Base-by-base conservation (phyloP, 495 filamentous ascomycete species). In the Lepidopterella palustris region DNA sequence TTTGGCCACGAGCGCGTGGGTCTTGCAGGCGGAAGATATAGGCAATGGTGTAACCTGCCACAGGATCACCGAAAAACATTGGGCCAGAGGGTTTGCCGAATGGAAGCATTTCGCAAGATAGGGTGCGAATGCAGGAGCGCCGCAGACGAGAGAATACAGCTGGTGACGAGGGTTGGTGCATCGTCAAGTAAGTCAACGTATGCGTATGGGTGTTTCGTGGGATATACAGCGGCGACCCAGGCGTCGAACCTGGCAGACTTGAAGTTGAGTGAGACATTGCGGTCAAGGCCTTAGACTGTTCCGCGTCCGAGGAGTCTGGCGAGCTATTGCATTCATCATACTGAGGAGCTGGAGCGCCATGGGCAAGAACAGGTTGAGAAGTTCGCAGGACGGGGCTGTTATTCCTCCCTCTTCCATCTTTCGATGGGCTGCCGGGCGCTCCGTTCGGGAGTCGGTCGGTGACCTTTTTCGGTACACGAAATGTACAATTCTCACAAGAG, bases 21-120 rank as follows among this genome's bases (percentile, higher is more conserved):
- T 97, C 92, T 18, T 86, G 84, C 9, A 96, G 86, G 23, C 89
- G 89, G 70, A 97, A 96, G 66, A 95, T 87, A 71, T 89, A 95
- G 58, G 92, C 92, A 10, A 92, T 92, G 2, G 92, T 95, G 73
- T 92, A 95, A 45, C 92, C 92, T 3, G 86, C 83, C 0, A 80
- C 73, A 3, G 86, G 79, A 64, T 96, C 91, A 24, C 90, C 90
- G 62, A 96, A 97, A 65, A 89, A 89, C 40, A 97, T 79, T 10
- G 89, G 88, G 0, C 92, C 91, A 15, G 84, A 84, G 0, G 84
- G 82, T 21, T 85, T 79, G 54, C 86, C 83, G 15, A 85, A 86
- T 3, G 92, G 92, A 0, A 95, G 82, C 3, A 85, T 85, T 67
- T 97, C 92, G 61, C 87, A 86, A 39, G 88, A 92, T 20, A 96